Evolutionary conservation across 495 filamentous ascomycete species (phyloP).

Genomic region (Cercophora scortea): DNA sequence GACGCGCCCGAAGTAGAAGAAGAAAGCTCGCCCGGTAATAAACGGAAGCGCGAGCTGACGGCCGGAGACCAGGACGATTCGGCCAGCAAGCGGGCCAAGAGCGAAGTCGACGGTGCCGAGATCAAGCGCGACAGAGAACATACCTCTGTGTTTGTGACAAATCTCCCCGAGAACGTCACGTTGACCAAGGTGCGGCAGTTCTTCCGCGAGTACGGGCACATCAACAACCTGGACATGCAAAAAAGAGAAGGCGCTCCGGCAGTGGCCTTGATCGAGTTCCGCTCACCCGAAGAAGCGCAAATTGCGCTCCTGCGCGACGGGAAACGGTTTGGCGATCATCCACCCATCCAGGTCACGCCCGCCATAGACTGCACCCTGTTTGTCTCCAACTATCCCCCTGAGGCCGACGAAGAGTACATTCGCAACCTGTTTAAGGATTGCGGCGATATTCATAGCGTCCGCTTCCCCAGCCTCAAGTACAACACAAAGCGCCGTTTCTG

Average conservation of each 20-base stretch:
- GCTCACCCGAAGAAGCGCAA: constrained; percentile 66
- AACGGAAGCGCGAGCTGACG: constrained; percentile 60
- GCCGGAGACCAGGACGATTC: constrained; percentile 35
- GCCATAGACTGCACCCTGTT: constrained; percentile 74
- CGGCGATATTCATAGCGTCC: constrained; percentile 76
- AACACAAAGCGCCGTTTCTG: constrained; percentile 87
- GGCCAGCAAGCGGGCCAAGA: constrained; percentile 52
- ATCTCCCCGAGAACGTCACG: constrained; percentile 60
- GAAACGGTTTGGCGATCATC: constrained; percentile 58
- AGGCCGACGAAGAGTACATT: constrained; percentile 75
- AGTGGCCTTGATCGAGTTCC: constrained; percentile 78
- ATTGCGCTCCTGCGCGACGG: constrained; percentile 72
- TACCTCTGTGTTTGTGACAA: constrained; percentile 70
- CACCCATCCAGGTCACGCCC: constrained; percentile 61
- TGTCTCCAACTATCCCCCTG: constrained; percentile 84
- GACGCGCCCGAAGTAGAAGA: constrained; percentile 14
- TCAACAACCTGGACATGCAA: constrained; percentile 64
- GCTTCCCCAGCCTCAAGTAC: constrained; percentile 84
- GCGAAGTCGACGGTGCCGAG: constrained; percentile 30
- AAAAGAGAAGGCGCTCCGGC: constrained; percentile 50
- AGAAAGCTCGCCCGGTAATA: constrained; percentile 30
- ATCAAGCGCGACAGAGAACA: constrained; percentile 82
- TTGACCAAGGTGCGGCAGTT: constrained; percentile 74
- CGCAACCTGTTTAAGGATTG: constrained; percentile 65
- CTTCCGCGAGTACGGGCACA: constrained; percentile 79